Evolutionary conservation across 2,329 filamentous ascomycete species (phyloP).

Genomic region (Dactylellina haptotyla): DNA sequence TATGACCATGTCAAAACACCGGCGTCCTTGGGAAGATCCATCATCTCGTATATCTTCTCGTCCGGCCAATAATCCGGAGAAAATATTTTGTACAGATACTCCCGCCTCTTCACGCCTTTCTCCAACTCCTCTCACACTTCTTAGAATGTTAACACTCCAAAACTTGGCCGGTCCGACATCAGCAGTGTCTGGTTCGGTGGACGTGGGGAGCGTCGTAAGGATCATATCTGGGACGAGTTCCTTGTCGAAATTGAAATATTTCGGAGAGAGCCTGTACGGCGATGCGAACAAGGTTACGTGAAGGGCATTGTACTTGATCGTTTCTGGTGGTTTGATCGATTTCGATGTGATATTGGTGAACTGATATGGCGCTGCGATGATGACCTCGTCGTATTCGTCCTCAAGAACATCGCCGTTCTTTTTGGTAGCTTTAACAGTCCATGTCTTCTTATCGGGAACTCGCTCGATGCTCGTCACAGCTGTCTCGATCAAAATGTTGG

Average conservation of each 20-base stretch:
- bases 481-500: slow-evolving; percentile 73
- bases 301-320: slow-evolving; percentile 84
- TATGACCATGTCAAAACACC: slow-evolving; percentile 56
- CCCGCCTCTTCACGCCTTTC: slow-evolving; percentile 63
- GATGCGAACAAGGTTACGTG: slow-evolving; percentile 92
- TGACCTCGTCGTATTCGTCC: slow-evolving; percentile 75
- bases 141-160: slow-evolving; percentile 83
- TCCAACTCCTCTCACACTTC: slow-evolving; percentile 70
- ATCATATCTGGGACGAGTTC: slow-evolving; percentile 75
- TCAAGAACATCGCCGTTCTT: slow-evolving; percentile 52
- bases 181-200: slow-evolving; percentile 62
- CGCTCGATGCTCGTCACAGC: slow-evolving; percentile 71
- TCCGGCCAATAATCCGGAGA: slow-evolving; percentile 65
- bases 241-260: slow-evolving; percentile 76
- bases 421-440: slow-evolving; percentile 57
- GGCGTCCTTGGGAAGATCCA: slow-evolving; percentile 57
- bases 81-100: slow-evolving; percentile 76
- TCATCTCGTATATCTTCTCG: slow-evolving; percentile 55
- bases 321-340: slow-evolving; percentile 71
- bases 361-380: slow-evolving; percentile 86
- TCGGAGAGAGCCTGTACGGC: slow-evolving; percentile 74
- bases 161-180: slow-evolving; percentile 80
- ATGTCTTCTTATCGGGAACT: slow-evolving; percentile 62
- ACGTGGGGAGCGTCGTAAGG: slow-evolving; percentile 80
- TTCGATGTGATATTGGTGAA: slow-evolving; percentile 72